Percentiles rank a stretch among this genome's conserved stretches.
Conservation (phyloP, 192 early-diverging fungal genomes). For the Kappamyces sp. region DNA sequence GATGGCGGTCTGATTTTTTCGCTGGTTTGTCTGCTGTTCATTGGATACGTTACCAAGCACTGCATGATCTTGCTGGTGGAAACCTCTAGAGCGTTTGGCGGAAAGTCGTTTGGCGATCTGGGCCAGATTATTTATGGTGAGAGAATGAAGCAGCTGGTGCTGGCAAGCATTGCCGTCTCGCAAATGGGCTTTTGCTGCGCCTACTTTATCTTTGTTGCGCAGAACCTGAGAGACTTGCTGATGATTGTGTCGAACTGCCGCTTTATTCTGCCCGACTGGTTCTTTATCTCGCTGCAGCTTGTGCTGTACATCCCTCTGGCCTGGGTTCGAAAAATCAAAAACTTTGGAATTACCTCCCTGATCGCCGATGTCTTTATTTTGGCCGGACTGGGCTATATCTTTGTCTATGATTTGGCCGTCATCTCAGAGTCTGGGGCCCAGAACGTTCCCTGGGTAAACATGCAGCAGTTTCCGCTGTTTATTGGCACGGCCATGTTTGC, state of each 20-base stretch:
- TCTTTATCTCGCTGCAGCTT: conserved; percentile 73
- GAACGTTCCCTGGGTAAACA: conserved; percentile 72
- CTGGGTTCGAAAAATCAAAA: conserved; percentile 87
- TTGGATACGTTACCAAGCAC: conserved; percentile 44
- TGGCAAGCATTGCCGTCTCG: conserved; percentile 45
- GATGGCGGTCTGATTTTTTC: conserved; percentile 50
- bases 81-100: conserved; percentile 37
- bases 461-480: conserved; percentile 75
- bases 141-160: conserved; percentile 35
- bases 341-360: conserved; percentile 77
- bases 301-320: conserved; percentile 74
- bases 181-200: conserved; percentile 81
- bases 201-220: conserved; percentile 83
- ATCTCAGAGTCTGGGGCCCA: conserved; percentile 56
- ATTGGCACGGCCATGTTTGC: conserved; percentile 92
- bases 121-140: conserved; percentile 45
- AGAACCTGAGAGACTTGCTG: conserved; percentile 68
- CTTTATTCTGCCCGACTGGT: conserved; percentile 53
- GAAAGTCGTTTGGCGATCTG: conserved; percentile 51
- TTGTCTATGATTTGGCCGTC: conserved; percentile 70
- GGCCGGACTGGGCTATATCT: conserved; percentile 77
- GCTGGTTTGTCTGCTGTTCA: conserved; percentile 33
- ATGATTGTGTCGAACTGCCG: conserved; percentile 64
- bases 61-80: conserved; percentile 52
- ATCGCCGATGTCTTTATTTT: conserved; percentile 92